phyloP scores from a whole-genome alignment of 2,329 filamentous ascomycete species.

The Rhexocercosporidium sp. region DNA sequence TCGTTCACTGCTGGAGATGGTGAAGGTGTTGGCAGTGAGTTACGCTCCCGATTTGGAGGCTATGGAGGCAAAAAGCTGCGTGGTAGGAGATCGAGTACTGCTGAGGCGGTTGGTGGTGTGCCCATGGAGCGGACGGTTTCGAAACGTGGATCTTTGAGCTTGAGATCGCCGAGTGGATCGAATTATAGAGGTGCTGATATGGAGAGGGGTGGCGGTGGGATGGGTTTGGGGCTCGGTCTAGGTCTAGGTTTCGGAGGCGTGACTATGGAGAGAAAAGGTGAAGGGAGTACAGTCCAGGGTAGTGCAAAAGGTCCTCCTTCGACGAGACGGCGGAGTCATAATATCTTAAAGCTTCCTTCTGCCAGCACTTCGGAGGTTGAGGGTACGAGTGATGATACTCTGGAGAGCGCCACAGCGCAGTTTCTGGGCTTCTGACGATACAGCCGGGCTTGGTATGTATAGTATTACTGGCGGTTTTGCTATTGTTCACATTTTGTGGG shows the following conservation, averaged over 20 bases:
- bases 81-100: background rate
- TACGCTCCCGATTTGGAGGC: background rate
- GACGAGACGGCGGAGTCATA: background rate
- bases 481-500: too few relatives aligned
- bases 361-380: background rate
- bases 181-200: conserved; percentile 8
- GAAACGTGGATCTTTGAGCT: background rate
- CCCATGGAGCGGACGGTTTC: background rate
- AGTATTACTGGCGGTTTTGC: too few relatives aligned
- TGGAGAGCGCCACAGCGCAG: background rate
- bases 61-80: background rate
- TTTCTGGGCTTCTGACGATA: background rate
- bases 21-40: background rate
- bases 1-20: background rate
- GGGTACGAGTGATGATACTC: background rate
- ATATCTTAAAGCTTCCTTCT: background rate
- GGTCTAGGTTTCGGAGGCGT: background rate
- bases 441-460: too few relatives aligned
- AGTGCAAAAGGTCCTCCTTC: background rate
- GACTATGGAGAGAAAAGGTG: background rate
- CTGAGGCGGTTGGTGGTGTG: background rate
- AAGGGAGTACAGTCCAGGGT: background rate
- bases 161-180: background rate
- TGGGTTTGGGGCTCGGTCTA: background rate
- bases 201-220: background rate